Percentiles rank a stretch among this genome's conserved stretches.
Evolutionary conservation across 2,329 filamentous ascomycete genomes (phyloP).

Genomic region (Cladorrhinum sp.): DNA sequence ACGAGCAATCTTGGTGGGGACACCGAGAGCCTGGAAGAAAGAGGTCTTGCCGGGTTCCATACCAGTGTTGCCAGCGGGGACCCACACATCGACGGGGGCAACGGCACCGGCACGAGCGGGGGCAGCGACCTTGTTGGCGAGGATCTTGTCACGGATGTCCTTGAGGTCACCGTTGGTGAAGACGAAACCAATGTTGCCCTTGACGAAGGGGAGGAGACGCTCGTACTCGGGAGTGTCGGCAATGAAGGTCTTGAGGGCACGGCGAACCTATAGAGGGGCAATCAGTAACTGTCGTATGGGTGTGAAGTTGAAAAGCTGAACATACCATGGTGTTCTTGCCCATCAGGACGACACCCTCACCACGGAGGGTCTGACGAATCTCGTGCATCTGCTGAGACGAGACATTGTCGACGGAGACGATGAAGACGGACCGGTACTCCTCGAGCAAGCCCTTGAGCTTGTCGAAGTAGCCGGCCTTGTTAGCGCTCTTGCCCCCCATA

Average conservation of each 20-base stretch:
- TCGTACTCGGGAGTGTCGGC: constrained; percentile 92
- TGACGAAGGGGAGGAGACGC: constrained; percentile 92
- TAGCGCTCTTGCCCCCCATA: constrained; percentile 95
- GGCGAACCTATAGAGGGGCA: constrained; percentile 67
- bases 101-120: constrained; percentile 97
- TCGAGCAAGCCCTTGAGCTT: constrained; percentile 98
- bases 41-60: constrained; percentile 99
- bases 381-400: constrained; percentile 99
- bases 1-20: constrained; percentile 99
- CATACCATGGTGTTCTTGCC: constrained; percentile 99
- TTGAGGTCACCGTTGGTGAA: constrained; percentile 99
- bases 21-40: constrained; percentile 99
- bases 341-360: constrained; percentile 94
- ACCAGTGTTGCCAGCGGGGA: constrained; percentile 98
- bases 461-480: constrained; percentile 98
- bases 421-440: constrained; percentile 96
- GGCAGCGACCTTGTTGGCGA: constrained; percentile 94
- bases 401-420: constrained; percentile 98
- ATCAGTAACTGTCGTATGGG: neutral
- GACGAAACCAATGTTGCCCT: constrained; percentile 98
- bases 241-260: constrained; percentile 95
- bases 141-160: constrained; percentile 86
- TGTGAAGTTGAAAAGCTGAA: constrained; percentile 6
- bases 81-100: constrained; percentile 87
- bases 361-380: constrained; percentile 89